Percentiles rank a stretch among this genome's conserved stretches.
phyloP scores from a whole-genome alignment of 1,139 yeast species.

The Geotrichum histeridarum region DNA sequence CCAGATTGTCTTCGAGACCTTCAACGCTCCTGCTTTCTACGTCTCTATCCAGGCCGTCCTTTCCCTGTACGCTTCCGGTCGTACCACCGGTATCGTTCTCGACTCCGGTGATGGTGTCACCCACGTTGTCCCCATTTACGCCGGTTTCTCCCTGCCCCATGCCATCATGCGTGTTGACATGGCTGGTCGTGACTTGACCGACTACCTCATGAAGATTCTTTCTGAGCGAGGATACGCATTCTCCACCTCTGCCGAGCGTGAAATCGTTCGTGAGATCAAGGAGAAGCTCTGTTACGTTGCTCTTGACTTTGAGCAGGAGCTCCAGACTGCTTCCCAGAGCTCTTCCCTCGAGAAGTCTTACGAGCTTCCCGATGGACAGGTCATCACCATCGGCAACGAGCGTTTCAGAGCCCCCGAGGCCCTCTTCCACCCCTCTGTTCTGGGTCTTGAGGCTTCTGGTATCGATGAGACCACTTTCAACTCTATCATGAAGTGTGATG shows the following conservation, averaged over 20 bases:
- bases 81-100: conserved; percentile 99
- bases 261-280: conserved; percentile 98
- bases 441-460: conserved; percentile 98
- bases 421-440: conserved; percentile 95
- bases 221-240: conserved; percentile 98
- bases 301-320: conserved; percentile 93
- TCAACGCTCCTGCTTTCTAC: conserved; percentile 98
- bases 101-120: conserved; percentile 99
- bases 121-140: conserved; percentile 99
- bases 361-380: conserved; percentile 99
- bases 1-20: conserved; percentile 96
- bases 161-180: conserved; percentile 97
- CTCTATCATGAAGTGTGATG: conserved; percentile 98
- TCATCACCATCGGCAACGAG: conserved; percentile 98
- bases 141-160: conserved; percentile 98
- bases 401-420: conserved; percentile 99
- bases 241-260: conserved; percentile 99
- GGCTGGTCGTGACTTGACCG: conserved; percentile 99
- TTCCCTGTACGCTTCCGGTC: conserved; percentile 97
- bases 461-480: conserved; percentile 98
- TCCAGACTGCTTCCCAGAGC: conserved; percentile 98
- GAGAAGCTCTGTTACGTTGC: conserved; percentile 98
- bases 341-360: conserved; percentile 97
- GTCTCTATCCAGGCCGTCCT: conserved; percentile 98
- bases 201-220: conserved; percentile 95